phyloP scores from a whole-genome alignment of 2,329 filamentous ascomycete species.

The Ascosphaera aggregata region DNA sequence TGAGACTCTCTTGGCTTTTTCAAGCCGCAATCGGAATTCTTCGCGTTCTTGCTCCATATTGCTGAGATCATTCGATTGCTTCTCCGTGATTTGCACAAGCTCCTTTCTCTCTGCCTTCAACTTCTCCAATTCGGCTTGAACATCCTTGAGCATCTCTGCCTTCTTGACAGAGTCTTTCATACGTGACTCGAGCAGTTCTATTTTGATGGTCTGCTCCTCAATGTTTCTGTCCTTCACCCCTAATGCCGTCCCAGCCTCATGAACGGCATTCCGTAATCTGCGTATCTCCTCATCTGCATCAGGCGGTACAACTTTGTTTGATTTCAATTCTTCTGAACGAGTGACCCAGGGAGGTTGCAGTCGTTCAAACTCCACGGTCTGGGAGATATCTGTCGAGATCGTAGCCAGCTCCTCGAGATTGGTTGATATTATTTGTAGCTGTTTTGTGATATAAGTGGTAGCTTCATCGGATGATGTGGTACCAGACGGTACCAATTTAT shows the following conservation, averaged over 20 bases:
- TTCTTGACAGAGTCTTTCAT: conserved; percentile 69
- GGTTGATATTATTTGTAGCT: conserved; percentile 38
- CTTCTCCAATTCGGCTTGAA: conserved; percentile 19
- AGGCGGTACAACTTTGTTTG: conserved; percentile 55
- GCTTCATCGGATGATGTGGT: conserved; percentile 26
- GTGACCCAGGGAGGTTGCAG: conserved; percentile 59
- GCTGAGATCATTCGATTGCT: conserved; percentile 16
- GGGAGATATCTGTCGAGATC: conserved; percentile 44
- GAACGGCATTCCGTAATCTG: conserved; percentile 55
- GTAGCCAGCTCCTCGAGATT: conserved; percentile 48
- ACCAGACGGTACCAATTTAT: conserved; percentile 8
- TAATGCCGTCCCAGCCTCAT: conserved; percentile 48
- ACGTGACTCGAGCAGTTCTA: conserved; percentile 72
- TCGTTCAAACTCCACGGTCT: conserved; percentile 58
- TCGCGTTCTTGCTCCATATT: conserved; percentile 17
- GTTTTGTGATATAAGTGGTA: conserved; percentile 43
- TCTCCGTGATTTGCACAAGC: conserved; percentile 12
- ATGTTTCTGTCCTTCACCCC: conserved; percentile 58
- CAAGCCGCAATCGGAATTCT: conserved; percentile 18
- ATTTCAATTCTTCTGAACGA: conserved; percentile 57
- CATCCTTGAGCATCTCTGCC: conserved; percentile 27
- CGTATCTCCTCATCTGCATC: conserved; percentile 72
- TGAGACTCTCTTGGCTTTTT: conserved; percentile 19
- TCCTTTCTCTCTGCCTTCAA: conserved; percentile 14
- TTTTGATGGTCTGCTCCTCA: conserved; percentile 71